phyloP scores from a whole-genome alignment of 2,329 filamentous ascomycete genomes.

The Cephalotrichum gorgonifer region DNA sequence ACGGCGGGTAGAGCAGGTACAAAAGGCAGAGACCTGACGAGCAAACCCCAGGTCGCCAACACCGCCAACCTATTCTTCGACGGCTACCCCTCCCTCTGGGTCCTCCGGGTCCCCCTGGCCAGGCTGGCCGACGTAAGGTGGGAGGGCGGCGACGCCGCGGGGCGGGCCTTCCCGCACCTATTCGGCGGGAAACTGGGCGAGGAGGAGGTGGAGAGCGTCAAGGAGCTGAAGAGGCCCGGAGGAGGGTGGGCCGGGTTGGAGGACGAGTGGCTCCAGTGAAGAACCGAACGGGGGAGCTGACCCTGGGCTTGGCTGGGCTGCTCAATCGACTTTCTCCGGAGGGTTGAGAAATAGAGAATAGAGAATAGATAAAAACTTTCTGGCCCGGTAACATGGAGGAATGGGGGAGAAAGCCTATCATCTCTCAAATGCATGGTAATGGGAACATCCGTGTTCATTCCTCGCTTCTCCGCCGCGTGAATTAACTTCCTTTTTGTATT shows the following conservation, averaged over 20 bases:
- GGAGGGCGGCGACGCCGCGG: conserved; percentile 33
- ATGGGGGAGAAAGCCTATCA: too few relatives aligned
- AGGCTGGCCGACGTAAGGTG: conserved; percentile 34
- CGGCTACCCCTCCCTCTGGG: conserved; percentile 27
- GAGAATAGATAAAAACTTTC: too few relatives aligned
- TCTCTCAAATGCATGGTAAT: too few relatives aligned
- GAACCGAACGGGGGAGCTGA: neutral
- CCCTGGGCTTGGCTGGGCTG: too few relatives aligned
- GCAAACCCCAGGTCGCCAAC: conserved; percentile 25
- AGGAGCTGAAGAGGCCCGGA: conserved; percentile 33
- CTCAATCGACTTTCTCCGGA: too few relatives aligned
- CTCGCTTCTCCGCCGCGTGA: too few relatives aligned
- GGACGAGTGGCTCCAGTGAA: conserved; percentile 2
- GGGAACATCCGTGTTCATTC: too few relatives aligned
- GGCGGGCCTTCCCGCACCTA: conserved; percentile 40
- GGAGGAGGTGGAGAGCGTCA: conserved; percentile 35
- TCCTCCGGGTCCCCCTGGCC: conserved; percentile 42
- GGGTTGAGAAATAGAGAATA: too few relatives aligned
- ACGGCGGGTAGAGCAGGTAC: neutral
- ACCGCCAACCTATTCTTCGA: conserved; percentile 35
- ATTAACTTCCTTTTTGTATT: neutral
- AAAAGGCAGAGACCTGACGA: neutral
- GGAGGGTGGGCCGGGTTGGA: conserved; percentile 33
- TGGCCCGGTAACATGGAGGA: too few relatives aligned
- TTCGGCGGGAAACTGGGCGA: conserved; percentile 44